These are phyloP conservation scores for Trametes elegans DNA, from an alignment of 768 basidiomycete genomes.

Conservation along the genomic window DNA sequence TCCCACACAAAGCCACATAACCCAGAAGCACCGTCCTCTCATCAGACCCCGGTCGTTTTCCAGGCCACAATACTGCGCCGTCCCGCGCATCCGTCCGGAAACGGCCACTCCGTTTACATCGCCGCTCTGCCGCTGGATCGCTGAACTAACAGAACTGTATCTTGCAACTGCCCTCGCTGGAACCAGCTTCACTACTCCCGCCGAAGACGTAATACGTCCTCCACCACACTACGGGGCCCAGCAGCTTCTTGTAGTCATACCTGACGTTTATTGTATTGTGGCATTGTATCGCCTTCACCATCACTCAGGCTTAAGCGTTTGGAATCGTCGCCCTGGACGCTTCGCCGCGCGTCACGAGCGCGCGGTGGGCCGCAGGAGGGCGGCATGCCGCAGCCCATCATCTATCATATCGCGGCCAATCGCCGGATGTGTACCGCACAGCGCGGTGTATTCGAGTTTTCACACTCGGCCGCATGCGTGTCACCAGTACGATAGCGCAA, in stretches of 20 bases:
- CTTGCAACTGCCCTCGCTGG: not conserved
- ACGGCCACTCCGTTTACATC: constrained; percentile 45
- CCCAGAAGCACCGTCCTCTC: not conserved
- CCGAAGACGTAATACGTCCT: constrained; percentile 7
- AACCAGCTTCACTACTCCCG: not conserved
- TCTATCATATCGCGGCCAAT: constrained; percentile 13
- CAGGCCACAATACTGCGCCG: constrained; percentile 39
- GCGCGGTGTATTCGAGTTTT: not conserved
- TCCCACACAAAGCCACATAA: not conserved
- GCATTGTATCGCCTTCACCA: not conserved
- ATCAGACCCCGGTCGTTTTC: not conserved
- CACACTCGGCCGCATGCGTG: not conserved
- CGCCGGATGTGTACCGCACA: not conserved
- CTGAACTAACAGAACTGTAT: not conserved
- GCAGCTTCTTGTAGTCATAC: constrained; percentile 1
- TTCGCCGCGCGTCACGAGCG: not conserved
- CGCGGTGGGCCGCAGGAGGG: not conserved
- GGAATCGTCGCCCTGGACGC: not conserved
- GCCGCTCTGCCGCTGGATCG: constrained; percentile 44
- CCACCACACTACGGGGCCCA: constrained; percentile 5
- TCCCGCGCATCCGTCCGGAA: constrained; percentile 16
- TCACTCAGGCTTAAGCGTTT: not conserved
- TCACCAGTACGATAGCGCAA: not conserved
- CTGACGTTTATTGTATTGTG: not conserved
- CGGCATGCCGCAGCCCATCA: constrained; percentile 2